phyloP scores from a whole-genome alignment of 441 rosid genomes.

The Erodium texanum region DNA sequence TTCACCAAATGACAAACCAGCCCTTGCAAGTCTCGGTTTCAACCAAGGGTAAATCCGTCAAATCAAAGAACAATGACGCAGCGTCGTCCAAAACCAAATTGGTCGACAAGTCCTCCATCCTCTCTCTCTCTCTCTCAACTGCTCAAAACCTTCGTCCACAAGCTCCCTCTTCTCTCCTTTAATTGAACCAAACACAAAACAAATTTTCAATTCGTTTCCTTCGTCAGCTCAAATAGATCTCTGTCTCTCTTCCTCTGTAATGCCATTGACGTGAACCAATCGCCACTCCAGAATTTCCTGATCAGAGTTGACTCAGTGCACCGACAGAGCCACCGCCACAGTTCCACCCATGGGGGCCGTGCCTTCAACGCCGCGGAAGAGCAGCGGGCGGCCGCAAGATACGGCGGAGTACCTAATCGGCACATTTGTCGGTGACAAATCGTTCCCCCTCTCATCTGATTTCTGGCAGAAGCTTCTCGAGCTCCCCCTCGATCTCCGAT shows the following conservation, averaged over 20 bases:
- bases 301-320: constrained; percentile 17
- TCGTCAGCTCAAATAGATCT: not conserved
- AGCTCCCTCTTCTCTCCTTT: constrained; percentile 1
- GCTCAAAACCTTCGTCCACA: not conserved
- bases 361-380: constrained; percentile 66
- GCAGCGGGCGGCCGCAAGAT: constrained; percentile 37
- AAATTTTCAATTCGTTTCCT: not conserved
- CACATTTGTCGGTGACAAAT: constrained; percentile 77
- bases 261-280: constrained; percentile 4
- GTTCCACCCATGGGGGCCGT: constrained; percentile 60
- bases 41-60: not conserved
- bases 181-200: not conserved
- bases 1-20: not conserved
- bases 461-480: constrained; percentile 91
- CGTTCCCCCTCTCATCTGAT: constrained; percentile 77
- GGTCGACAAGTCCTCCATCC: constrained; percentile 1
- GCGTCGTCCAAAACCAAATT: not conserved
- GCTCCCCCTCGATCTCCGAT: constrained; percentile 66
- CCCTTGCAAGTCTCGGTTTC: not conserved
- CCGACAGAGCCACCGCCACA: constrained; percentile 2
- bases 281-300: constrained; percentile 5
- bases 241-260: constrained; percentile 3
- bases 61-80: not conserved
- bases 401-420: constrained; percentile 67
- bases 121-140: constrained; percentile 5